Evolutionary conservation across 1,284 basidiomycete species (phyloP).

Genomic region (Malassezia sympodialis): DNA sequence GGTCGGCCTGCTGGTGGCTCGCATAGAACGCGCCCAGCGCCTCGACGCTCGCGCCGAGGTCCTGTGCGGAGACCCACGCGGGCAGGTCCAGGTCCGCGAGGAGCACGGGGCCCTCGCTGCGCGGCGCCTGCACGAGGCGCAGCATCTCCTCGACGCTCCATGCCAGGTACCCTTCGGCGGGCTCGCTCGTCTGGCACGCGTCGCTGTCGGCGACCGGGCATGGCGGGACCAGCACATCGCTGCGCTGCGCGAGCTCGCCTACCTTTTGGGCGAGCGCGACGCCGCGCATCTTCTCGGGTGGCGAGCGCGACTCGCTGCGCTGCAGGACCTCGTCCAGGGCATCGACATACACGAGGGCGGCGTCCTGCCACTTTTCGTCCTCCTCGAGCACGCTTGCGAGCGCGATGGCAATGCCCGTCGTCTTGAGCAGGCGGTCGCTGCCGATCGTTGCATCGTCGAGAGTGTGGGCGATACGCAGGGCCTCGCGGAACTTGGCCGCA

Average conservation of each 20-base stretch:
- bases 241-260: slow-evolving; percentile 29
- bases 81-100: slow-evolving; percentile 45
- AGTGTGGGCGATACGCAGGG: slow-evolving; percentile 25
- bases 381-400: slow-evolving; percentile 39
- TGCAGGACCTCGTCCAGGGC: slow-evolving; percentile 32
- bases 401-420: slow-evolving; percentile 45
- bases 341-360: slow-evolving; percentile 28
- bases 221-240: slow-evolving; percentile 19
- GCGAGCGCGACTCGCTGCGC: slow-evolving; percentile 15
- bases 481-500: slow-evolving; percentile 34
- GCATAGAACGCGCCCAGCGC: slow-evolving; percentile 47
- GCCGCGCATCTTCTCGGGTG: slow-evolving; percentile 31
- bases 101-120: slow-evolving; percentile 17
- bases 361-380: slow-evolving; percentile 23
- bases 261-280: slow-evolving; percentile 40
- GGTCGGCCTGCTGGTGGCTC: slow-evolving; percentile 32
- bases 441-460: slow-evolving; percentile 16
- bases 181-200: slow-evolving; percentile 19
- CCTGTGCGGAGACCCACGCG: slow-evolving; percentile 39
- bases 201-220: slow-evolving; percentile 13
- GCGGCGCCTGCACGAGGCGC: slow-evolving; percentile 15
- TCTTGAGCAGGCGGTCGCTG: slow-evolving; percentile 35
- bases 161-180: slow-evolving; percentile 38
- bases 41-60: slow-evolving; percentile 45
- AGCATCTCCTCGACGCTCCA: slow-evolving; percentile 48